Percentiles rank a stretch among this genome's conserved stretches.
Conservation (phyloP, 1,139 yeast genomes). For the Scheffersomyces lignicola region DNA sequence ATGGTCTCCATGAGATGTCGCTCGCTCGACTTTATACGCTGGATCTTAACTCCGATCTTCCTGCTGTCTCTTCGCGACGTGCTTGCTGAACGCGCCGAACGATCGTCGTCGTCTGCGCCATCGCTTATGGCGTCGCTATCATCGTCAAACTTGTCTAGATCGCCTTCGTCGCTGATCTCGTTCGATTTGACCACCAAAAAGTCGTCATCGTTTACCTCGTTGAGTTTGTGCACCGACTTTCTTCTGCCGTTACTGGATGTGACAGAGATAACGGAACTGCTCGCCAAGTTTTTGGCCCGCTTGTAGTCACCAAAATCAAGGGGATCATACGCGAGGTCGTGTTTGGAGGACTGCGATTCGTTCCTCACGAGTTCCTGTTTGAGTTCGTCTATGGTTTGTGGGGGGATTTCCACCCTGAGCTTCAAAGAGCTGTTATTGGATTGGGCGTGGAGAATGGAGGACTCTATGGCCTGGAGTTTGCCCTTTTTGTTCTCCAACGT, state of each 20-base stretch:
- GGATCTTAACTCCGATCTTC: neutral
- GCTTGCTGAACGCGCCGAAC: constrained; percentile 18
- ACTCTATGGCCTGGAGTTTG: constrained; percentile 39
- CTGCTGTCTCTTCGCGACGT: neutral
- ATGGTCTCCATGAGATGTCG: neutral
- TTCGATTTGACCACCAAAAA: constrained; percentile 2
- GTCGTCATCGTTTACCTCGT: constrained; percentile 5
- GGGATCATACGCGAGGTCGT: too few relatives aligned
- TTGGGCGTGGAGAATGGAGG: constrained; percentile 64
- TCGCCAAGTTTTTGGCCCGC: too few relatives aligned
- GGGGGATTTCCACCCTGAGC: constrained; percentile 41
- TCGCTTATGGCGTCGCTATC: constrained; percentile 17
- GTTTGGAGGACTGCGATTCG: too few relatives aligned
- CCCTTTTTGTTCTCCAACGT: constrained; percentile 88
- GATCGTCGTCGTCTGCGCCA: constrained; percentile 12
- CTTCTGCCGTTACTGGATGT: constrained; percentile 2
- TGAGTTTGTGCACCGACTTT: constrained; percentile 4
- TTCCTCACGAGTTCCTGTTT: constrained; percentile 18
- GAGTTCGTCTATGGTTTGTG: constrained; percentile 26
- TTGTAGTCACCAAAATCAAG: too few relatives aligned
- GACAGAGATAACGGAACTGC: too few relatives aligned
- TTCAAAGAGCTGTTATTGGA: constrained; percentile 55
- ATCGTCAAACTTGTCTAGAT: constrained; percentile 12
- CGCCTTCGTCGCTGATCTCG: constrained; percentile 7
- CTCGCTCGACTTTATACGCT: neutral